These are phyloP conservation scores for Phytopythium ostracodes DNA, from an alignment of 352 stramenopile genomes.

Conservation along the genomic window DNA sequence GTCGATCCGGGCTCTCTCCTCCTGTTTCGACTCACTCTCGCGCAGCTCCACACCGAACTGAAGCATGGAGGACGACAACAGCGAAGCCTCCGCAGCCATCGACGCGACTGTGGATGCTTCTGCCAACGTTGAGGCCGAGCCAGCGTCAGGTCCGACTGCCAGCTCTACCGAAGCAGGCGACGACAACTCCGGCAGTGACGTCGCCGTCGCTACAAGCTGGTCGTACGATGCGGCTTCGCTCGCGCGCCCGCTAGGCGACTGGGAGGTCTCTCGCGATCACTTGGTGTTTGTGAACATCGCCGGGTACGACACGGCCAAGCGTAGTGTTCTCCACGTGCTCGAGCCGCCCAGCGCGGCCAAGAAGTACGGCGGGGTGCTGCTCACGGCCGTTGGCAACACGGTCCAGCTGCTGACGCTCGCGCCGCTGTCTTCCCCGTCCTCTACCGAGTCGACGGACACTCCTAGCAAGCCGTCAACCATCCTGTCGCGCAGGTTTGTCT, in stretches of 20 bases:
- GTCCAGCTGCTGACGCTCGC: constrained; percentile 61
- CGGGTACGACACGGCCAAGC: constrained; percentile 63
- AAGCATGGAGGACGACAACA: not conserved
- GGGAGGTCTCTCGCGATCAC: constrained; percentile 73
- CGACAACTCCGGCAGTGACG: not conserved
- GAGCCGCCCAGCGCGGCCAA: constrained; percentile 23
- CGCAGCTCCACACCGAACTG: not conserved
- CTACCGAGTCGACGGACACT: not conserved
- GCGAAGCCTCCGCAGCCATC: no score
- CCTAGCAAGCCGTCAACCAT: not conserved
- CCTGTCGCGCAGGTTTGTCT: constrained; percentile 43
- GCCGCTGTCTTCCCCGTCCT: constrained; percentile 5
- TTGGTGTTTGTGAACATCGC: constrained; percentile 63
- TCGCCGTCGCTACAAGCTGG: not conserved
- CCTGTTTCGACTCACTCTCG: not conserved
- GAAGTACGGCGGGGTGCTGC: constrained; percentile 50
- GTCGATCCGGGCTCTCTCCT: not conserved
- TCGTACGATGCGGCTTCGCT: constrained; percentile 32
- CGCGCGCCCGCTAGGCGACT: constrained; percentile 44
- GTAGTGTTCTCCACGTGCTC: constrained; percentile 62
- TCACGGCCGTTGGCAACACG: constrained; percentile 69
- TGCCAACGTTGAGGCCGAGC: not conserved
- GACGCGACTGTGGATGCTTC: not conserved
- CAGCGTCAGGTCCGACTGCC: not conserved
- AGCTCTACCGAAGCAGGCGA: not conserved